These are phyloP conservation scores for Teratosphaeria nubilosa DNA, from an alignment of 2,329 filamentous ascomycete genomes.

Conservation along the genomic window DNA sequence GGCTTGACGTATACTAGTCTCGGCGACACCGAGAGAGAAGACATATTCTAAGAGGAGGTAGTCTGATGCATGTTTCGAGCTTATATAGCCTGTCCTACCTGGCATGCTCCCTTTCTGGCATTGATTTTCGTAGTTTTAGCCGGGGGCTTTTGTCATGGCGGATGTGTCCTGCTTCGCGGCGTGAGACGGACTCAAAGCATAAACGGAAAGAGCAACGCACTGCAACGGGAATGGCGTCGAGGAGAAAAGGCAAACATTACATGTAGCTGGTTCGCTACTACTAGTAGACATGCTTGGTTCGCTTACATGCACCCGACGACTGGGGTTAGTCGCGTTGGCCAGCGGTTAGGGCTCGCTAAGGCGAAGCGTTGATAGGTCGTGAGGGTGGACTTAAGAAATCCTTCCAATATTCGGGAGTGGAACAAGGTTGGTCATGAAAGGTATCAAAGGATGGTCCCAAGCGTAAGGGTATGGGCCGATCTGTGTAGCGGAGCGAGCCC, in stretches of 20 bases:
- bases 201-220: neutral
- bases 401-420: neutral
- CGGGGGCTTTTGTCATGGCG: neutral
- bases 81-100: neutral
- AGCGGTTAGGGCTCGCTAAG: neutral
- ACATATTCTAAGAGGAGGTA: neutral
- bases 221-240: neutral
- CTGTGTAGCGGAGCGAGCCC: neutral
- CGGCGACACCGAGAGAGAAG: neutral
- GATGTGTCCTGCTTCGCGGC: neutral
- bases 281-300: neutral
- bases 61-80: neutral
- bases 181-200: neutral
- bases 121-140: neutral
- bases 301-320: neutral
- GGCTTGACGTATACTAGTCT: neutral
- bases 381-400: neutral
- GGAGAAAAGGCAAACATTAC: neutral
- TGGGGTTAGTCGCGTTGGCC: neutral
- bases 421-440: too few relatives aligned
- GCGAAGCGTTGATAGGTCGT: neutral
- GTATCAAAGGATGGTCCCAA: neutral
- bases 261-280: neutral
- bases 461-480: neutral
- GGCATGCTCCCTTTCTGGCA: neutral